Evolutionary conservation across 208 protist genomes (phyloP), one percentile per base, ranked within the genome.

Genomic region (Tetramitus jugosus): DNA sequence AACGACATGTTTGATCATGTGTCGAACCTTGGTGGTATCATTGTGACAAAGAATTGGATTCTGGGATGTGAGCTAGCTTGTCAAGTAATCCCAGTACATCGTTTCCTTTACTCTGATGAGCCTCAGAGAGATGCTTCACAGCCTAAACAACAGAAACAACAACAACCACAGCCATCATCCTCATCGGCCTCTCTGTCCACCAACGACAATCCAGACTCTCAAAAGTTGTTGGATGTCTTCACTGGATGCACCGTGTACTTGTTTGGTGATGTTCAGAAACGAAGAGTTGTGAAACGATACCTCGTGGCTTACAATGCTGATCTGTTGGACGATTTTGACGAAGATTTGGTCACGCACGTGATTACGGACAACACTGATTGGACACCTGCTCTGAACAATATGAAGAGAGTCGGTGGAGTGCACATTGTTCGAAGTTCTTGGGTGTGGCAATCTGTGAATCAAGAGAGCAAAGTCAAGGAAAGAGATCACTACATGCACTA

Each of bases 381-480:
- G 14, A 37, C 1, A 17, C 20, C 14, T 49, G 20, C 17, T 23
- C 65, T 33, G 8, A 49, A 17, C 10, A 10, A 26, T 6, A 33
- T 20, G 2, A 46, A 71, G 3, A 71, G 29, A 49, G 33, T 35
- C 39, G n/a, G 35, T 1, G n/a, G n/a, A n/a, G 65, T 49, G 3
- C 17, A 71, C 4, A 37, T 74, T 39, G 67, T 74, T 6, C n/a
- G 8, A 26, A 39, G 42, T 3, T 3, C 29, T 39, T 74, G 67
- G 67, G 26, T 74, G 10, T 74, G 67, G 67, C 42, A 74, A 17
- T 74, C 67, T 8, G 37, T 74, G 13, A 53, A 74, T 8, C 4
- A 13, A 39, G 42, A 31, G 1, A 46, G 8, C 3, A n/a, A 31
- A 6, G 17, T 7, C 10, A 62, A 62, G 4, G 56, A 62, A 49